Base-by-base conservation (phyloP, 495 filamentous ascomycete genomes). In the Hypomontagnella monticulosa region DNA sequence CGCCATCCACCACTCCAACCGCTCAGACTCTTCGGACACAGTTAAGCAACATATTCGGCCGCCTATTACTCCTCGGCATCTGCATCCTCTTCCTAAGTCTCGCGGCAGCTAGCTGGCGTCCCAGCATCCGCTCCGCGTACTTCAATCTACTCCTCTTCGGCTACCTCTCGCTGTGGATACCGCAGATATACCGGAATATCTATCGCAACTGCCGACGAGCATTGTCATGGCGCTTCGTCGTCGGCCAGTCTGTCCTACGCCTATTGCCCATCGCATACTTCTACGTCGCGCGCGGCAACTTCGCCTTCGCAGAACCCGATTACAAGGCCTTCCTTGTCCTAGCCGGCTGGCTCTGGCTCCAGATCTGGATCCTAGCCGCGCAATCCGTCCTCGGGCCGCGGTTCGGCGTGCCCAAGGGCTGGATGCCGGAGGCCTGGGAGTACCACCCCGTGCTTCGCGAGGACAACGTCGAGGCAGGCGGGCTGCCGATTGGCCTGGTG, bases 401-500 rank as follows among this genome's bases (percentile, higher is more conserved):
- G 41, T 92, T 93, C 56, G 80, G 84, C 23, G 68, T 85, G 2
- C 82, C 81, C 0, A 81, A 82, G 18, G 81, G 83, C 47, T 96
- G 91, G 91, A 86, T 90, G 44, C 90, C 90, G 2, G 81, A 83
- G 47, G 95, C 92, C 4, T 99, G 95, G 80, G 95, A 99, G 69
- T 99, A 99, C 62, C 95, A 99, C 73, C 93, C 93, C 0, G 82
- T 96, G 3, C 78, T 99, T 14, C 87, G 91, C n/a, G 91, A 96
- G 74, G 91, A 93, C 42, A 87, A 91, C 60, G 72, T 91, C 40
- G 93, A 97, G 77, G 85, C 83, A 3, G 89, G 89, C 44, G 88
- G 86, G 10, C 72, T 97, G 67, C 91, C 92, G 0, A 90, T 96
- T 58, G 91, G 91, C 7, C 84, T 87, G 12, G 77, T 83, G 0